A percentile compares a stretch with the other conserved stretches of the same genome.
Evolutionary conservation across 2,329 filamentous ascomycete genomes (phyloP).

Genomic region (Capronia americana): DNA sequence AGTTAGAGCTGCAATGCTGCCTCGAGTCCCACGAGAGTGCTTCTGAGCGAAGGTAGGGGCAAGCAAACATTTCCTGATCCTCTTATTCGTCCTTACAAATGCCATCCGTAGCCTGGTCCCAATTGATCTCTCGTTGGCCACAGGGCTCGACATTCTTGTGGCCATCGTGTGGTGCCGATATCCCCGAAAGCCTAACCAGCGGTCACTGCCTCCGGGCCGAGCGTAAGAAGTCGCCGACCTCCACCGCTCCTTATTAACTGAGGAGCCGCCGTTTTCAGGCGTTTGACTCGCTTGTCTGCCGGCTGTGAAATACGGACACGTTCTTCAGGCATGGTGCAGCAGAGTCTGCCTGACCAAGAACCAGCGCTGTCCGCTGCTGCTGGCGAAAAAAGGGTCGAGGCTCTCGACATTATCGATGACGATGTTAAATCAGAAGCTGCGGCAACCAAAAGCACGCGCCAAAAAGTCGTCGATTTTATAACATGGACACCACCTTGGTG

Average conservation of each 20-base stretch:
- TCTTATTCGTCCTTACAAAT: background rate
- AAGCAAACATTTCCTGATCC: background rate
- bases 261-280: background rate
- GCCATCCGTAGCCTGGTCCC: background rate
- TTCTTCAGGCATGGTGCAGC: conserved; percentile 28
- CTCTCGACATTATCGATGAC: conserved; percentile 21
- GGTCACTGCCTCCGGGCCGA: background rate
- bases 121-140: conserved; percentile 1
- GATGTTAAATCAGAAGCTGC: conserved; percentile 14
- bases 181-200: conserved; percentile 11
- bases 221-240: conserved; percentile 1
- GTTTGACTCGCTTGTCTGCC: conserved; percentile 7
- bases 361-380: conserved; percentile 16
- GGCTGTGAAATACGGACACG: background rate
- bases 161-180: conserved; percentile 12
- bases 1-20: background rate
- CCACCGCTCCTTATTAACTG: conserved; percentile 1
- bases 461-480: conserved; percentile 23
- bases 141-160: background rate
- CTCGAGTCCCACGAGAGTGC: background rate
- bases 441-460: conserved; percentile 2
- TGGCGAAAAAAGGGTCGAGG: conserved; percentile 10
- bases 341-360: conserved; percentile 15
- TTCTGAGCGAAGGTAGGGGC: background rate
- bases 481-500: conserved; percentile 69